phyloP scores from a whole-genome alignment of 768 basidiomycete genomes.

The Lactarius vividus region DNA sequence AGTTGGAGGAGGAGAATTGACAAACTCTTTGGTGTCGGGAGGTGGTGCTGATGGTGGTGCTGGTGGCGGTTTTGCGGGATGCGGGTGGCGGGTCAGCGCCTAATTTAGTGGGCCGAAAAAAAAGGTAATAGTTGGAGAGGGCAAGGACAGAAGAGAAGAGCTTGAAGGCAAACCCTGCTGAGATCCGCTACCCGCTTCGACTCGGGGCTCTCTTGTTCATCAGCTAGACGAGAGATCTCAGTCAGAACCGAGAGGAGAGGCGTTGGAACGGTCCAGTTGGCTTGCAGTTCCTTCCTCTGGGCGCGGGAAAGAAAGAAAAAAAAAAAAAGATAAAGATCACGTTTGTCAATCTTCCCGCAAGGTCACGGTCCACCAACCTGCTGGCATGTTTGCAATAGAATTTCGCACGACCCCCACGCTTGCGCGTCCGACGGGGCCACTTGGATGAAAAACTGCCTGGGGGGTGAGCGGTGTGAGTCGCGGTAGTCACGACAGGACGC shows the following conservation, averaged over 20 bases:
- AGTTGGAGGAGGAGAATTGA: background rate
- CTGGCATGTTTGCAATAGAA: slow-evolving; percentile 45
- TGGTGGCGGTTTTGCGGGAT: slow-evolving; percentile 13
- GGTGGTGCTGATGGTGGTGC: background rate
- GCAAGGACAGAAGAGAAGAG: slow-evolving; percentile 9
- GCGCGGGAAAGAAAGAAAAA: background rate
- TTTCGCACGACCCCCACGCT: slow-evolving; percentile 40
- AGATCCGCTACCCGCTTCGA: slow-evolving; percentile 24
- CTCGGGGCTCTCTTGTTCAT: slow-evolving; percentile 14
- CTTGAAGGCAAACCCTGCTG: slow-evolving; percentile 26
- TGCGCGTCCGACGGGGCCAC: slow-evolving; percentile 32
- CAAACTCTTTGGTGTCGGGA: background rate
- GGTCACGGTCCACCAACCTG: slow-evolving; percentile 34
- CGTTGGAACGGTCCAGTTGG: slow-evolving; percentile 21
- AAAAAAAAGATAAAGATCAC: slow-evolving; percentile 11
- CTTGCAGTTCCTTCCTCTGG: slow-evolving; percentile 24
- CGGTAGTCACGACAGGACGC: slow-evolving; percentile 27
- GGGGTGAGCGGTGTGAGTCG: background rate
- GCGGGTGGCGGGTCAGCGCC: background rate
- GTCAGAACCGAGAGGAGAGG: slow-evolving; percentile 17
- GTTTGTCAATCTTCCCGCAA: slow-evolving; percentile 12
- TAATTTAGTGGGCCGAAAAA: background rate
- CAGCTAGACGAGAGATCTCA: slow-evolving; percentile 18
- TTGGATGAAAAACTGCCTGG: slow-evolving; percentile 36
- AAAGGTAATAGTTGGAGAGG: background rate